phyloP scores from a whole-genome alignment of 2,329 filamentous ascomycete species.

The Cladosporium sp. region DNA sequence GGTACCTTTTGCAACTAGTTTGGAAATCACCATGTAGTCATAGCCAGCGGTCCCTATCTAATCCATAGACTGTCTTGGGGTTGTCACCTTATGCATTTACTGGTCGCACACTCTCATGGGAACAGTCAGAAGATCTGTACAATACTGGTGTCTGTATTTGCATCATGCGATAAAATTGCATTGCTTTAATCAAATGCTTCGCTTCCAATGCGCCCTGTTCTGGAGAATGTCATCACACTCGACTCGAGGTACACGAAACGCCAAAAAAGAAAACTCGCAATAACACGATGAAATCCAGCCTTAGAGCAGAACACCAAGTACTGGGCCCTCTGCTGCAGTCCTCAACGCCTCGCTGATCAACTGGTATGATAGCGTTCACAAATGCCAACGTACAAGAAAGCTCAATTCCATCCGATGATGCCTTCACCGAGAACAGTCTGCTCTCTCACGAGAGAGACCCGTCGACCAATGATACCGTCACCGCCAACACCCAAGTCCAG shows the following conservation, averaged over 20 bases:
- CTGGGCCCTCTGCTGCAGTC: background rate
- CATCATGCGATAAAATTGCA: background rate
- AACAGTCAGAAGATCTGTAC: background rate
- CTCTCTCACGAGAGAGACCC: constrained; percentile 30
- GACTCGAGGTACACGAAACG: background rate
- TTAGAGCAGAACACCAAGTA: background rate
- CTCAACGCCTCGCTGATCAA: background rate
- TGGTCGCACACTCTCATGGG: background rate
- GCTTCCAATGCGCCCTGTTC: background rate
- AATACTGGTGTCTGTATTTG: background rate
- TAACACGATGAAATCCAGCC: background rate
- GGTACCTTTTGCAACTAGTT: background rate
- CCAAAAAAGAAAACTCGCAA: background rate
- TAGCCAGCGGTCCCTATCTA: background rate
- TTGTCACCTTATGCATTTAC: background rate
- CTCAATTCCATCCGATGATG: constrained; percentile 36
- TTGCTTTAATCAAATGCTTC: background rate
- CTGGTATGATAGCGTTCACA: background rate
- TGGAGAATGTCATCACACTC: background rate
- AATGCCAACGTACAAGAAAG: background rate
- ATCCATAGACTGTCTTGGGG: background rate
- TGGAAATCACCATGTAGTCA: background rate
- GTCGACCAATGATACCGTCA: constrained; percentile 32
- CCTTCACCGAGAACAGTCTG: constrained; percentile 29
- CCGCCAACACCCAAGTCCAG: constrained; percentile 35